phyloP scores from a whole-genome alignment of 768 basidiomycete species.

The Pisolithus microcarpus region DNA sequence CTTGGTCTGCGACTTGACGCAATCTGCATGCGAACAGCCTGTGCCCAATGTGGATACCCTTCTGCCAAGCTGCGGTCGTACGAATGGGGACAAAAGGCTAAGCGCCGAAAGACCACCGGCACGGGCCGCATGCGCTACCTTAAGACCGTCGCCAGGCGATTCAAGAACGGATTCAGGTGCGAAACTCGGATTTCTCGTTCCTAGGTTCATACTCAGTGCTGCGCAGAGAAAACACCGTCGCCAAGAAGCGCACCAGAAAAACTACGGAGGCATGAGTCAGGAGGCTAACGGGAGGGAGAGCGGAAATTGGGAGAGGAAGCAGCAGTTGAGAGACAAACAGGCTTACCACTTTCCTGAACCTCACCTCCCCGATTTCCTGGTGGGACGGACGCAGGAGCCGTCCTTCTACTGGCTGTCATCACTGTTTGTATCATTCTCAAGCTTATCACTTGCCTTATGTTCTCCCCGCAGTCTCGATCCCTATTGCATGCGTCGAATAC shows the following conservation, averaged over 20 bases:
- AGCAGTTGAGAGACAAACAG: background rate
- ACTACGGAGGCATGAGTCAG: conserved; percentile 38
- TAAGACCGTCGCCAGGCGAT: conserved; percentile 86
- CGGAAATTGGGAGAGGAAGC: background rate
- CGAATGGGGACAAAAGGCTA: conserved; percentile 98
- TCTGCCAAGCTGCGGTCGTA: conserved; percentile 91
- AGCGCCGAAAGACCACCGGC: conserved; percentile 99
- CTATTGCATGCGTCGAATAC: conserved; percentile 1
- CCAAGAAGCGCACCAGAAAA: conserved; percentile 74
- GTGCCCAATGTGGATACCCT: conserved; percentile 95
- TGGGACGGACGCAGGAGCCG: background rate
- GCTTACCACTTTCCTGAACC: background rate
- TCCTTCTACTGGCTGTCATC: background rate
- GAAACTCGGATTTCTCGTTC: conserved; percentile 9
- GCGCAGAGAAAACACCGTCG: conserved; percentile 78
- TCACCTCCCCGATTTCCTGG: background rate
- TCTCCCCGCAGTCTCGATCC: background rate
- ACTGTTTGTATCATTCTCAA: background rate
- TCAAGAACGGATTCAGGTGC: conserved; percentile 98
- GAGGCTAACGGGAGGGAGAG: background rate
- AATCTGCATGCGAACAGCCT: conserved; percentile 43
- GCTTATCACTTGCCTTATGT: background rate
- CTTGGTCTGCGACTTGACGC: no score
- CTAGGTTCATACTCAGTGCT: background rate
- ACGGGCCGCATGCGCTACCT: conserved; percentile 94